Conservation (phyloP, 2,329 filamentous ascomycete genomes). For the Pyricularia sp. region DNA sequence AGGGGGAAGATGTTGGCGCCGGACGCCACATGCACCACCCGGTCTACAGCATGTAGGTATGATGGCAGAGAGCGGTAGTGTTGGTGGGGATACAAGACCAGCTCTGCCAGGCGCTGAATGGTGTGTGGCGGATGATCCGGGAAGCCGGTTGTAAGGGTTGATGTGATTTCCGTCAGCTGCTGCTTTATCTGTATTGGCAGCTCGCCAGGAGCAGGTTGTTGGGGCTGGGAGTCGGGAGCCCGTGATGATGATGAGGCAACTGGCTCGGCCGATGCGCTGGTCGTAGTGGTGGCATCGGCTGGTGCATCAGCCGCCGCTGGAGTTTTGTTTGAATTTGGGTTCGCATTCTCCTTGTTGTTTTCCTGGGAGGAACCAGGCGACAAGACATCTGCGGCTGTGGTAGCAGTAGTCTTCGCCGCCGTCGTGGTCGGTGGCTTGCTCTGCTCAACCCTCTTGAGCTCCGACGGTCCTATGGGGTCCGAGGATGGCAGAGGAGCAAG, state of each 20-base stretch:
- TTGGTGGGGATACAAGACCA: conserved; percentile 63
- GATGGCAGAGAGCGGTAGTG: conserved; percentile 77
- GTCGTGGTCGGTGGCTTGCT: conserved; percentile 12
- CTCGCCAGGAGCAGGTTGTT: conserved; percentile 23
- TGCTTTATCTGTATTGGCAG: conserved; percentile 56
- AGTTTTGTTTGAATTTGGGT: conserved; percentile 20
- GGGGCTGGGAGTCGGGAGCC: background rate
- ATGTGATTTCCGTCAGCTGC: conserved; percentile 51
- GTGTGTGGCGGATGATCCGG: conserved; percentile 75
- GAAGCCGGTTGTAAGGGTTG: conserved; percentile 59
- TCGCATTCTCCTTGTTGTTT: conserved; percentile 61
- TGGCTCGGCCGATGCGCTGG: conserved; percentile 10
- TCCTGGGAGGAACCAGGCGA: conserved; percentile 37
- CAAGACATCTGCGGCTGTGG: conserved; percentile 11
- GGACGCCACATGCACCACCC: conserved; percentile 84
- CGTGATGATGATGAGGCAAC: conserved; percentile 3
- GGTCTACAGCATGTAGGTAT: conserved; percentile 84
- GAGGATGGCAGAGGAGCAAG: conserved; percentile 37
- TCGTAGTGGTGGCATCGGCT: background rate
- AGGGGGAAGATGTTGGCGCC: conserved; percentile 74
- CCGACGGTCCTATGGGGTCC: conserved; percentile 28
- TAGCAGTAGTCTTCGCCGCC: background rate
- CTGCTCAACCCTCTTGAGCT: conserved; percentile 18
- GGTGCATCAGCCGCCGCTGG: conserved; percentile 17
- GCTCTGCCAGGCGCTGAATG: conserved; percentile 82